These are phyloP conservation scores for Lojkania enalia DNA, from an alignment of 2,329 filamentous ascomycete genomes.

Conservation along the genomic window DNA sequence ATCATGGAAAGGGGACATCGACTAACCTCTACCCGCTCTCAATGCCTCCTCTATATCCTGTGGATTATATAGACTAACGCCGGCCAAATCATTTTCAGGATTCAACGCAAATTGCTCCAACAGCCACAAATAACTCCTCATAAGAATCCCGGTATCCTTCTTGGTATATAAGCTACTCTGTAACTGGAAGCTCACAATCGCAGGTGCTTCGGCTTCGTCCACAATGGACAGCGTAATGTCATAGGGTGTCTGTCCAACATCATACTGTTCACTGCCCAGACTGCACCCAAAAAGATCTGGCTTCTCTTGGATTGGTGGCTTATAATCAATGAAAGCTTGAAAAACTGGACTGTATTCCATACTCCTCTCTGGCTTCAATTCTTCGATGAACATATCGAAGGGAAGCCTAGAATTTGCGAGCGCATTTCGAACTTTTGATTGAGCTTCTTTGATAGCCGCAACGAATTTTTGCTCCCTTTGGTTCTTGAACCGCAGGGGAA, in stretches of 20 bases:
- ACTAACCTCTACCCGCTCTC: not conserved
- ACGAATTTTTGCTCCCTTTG: constrained; percentile 18
- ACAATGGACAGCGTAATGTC: not conserved
- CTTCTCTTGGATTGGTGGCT: constrained; percentile 6
- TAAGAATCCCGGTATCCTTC: not conserved
- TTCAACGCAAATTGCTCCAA: not conserved
- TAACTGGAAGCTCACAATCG: not conserved
- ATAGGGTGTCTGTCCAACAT: not conserved
- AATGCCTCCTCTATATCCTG: not conserved
- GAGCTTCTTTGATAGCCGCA: constrained; percentile 17
- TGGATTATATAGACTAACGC: not conserved
- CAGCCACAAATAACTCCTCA: not conserved
- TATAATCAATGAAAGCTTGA: constrained; percentile 42
- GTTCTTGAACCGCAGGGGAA: constrained; percentile 41
- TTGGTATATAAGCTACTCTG: not conserved
- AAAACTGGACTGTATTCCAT: constrained; percentile 40
- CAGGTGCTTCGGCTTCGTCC: not conserved
- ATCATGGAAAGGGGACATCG: no score
- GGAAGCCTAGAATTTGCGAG: constrained; percentile 33
- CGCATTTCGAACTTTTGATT: constrained; percentile 20
- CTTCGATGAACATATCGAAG: constrained; percentile 40
- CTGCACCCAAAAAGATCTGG: not conserved
- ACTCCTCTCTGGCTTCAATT: constrained; percentile 24
- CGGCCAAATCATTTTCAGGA: not conserved
- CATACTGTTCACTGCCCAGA: not conserved